A percentile compares a stretch with the other conserved stretches of the same genome.
phyloP scores from a whole-genome alignment of 305 asterid genomes.

The Ajuga reptans region DNA sequence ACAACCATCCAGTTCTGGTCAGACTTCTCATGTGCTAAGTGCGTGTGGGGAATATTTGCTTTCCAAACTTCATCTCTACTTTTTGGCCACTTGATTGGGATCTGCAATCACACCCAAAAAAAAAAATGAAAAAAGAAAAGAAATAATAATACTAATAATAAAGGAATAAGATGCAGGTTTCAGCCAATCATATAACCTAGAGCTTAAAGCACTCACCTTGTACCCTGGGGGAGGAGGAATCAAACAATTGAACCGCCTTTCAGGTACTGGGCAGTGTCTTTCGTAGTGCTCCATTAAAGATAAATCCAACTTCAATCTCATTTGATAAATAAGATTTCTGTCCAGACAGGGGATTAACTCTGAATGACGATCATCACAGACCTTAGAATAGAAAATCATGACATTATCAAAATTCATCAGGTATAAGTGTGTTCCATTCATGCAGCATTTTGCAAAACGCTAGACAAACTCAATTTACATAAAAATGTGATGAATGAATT shows the following conservation, averaged over 20 bases:
- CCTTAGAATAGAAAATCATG: conserved; percentile 34
- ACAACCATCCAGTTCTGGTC: conserved; percentile 97
- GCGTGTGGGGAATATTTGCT: conserved; percentile 88
- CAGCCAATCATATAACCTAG: conserved; percentile 1
- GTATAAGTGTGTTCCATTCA: background rate
- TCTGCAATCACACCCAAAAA: conserved; percentile 34
- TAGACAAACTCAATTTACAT: conserved; percentile 1
- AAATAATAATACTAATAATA: background rate
- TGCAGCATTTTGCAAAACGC: background rate
- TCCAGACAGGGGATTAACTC: conserved; percentile 91
- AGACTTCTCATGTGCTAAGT: conserved; percentile 87
- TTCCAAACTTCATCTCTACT: conserved; percentile 96
- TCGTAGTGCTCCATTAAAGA: conserved; percentile 92
- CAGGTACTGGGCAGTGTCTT: conserved; percentile 87
- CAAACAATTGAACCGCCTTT: conserved; percentile 80
- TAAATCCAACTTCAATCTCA: conserved; percentile 79
- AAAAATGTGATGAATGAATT: background rate
- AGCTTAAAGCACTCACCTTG: conserved; percentile 45
- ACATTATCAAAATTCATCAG: conserved; percentile 10
- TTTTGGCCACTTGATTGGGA: conserved; percentile 86
- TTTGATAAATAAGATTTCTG: conserved; percentile 80
- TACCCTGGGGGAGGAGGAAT: conserved; percentile 95
- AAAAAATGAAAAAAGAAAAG: too few species aligned
- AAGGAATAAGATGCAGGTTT: conserved; percentile 8
- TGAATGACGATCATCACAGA: conserved; percentile 83